Conservation (phyloP, 805 yeast species). For the Yamadazyma kitorensis region DNA sequence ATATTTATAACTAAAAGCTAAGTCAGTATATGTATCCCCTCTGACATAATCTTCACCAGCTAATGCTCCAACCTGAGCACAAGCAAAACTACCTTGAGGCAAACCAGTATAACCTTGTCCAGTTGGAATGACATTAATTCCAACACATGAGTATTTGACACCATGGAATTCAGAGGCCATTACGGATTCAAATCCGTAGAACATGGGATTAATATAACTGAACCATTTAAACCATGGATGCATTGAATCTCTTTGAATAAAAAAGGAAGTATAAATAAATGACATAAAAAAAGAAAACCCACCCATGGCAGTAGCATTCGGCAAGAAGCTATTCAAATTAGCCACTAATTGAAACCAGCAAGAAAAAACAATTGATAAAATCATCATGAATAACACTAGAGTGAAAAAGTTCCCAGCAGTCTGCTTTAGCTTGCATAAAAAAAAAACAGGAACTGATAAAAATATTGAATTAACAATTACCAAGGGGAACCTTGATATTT, state of each 20-base stretch:
- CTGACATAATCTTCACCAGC: conserved; percentile 52
- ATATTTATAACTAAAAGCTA: conserved; percentile 49
- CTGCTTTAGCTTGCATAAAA: conserved; percentile 45
- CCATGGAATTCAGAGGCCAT: conserved; percentile 63
- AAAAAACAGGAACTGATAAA: conserved; percentile 34
- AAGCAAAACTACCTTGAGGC: conserved; percentile 40
- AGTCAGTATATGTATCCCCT: conserved; percentile 56
- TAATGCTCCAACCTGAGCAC: conserved; percentile 57
- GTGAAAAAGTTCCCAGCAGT: conserved; percentile 31
- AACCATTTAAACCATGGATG: conserved; percentile 65
- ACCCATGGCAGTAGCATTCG: conserved; percentile 28
- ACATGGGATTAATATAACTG: conserved; percentile 39
- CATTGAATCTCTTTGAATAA: conserved; percentile 38
- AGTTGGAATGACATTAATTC: conserved; percentile 42
- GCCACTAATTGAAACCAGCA: conserved; percentile 39
- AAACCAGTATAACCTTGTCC: conserved; percentile 50
- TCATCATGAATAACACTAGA: conserved; percentile 27
- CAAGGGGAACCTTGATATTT: conserved; percentile 59
- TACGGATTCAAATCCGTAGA: conserved; percentile 52
- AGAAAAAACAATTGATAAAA: conserved; percentile 34
- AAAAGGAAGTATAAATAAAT: conserved; percentile 52
- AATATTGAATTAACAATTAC: conserved; percentile 37
- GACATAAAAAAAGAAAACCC: conserved; percentile 35
- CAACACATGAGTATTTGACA: conserved; percentile 42
- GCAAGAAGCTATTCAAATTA: conserved; percentile 38